A percentile compares a stretch with the other conserved stretches of the same genome.
phyloP scores from a whole-genome alignment of 2,329 filamentous ascomycete genomes.

The Aspergillus quadrilineatus region DNA sequence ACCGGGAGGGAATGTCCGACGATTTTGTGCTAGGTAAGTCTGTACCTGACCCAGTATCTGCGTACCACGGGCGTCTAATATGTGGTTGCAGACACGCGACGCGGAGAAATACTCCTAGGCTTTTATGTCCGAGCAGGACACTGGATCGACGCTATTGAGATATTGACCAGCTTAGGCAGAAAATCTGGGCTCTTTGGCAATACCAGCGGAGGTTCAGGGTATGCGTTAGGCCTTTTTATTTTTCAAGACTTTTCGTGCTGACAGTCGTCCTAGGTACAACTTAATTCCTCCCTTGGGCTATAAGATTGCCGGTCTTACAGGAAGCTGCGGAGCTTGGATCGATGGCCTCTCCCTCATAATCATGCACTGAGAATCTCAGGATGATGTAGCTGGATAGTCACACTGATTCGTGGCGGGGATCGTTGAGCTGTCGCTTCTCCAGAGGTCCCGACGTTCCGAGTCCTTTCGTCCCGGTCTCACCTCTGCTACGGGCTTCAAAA shows the following conservation, averaged over 20 bases:
- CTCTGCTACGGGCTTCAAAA: neutral
- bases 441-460: neutral
- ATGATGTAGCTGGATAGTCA: neutral
- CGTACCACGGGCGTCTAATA: slow-evolving; percentile 19
- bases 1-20: slow-evolving; percentile 67
- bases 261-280: slow-evolving; percentile 62
- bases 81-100: slow-evolving; percentile 64
- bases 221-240: slow-evolving; percentile 44
- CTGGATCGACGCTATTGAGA: slow-evolving; percentile 84
- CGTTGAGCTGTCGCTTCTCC: neutral
- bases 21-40: slow-evolving; percentile 73
- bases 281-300: slow-evolving; percentile 88
- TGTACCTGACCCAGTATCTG: neutral
- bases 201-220: slow-evolving; percentile 75
- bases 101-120: slow-evolving; percentile 82
- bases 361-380: slow-evolving; percentile 53
- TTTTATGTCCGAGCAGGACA: slow-evolving; percentile 77
- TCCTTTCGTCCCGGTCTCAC: neutral
- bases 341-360: slow-evolving; percentile 84
- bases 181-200: slow-evolving; percentile 86
- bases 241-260: slow-evolving; percentile 1
- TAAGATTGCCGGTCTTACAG: slow-evolving; percentile 81
- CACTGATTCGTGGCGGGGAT: neutral
- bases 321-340: slow-evolving; percentile 76
- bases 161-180: slow-evolving; percentile 84